Percentiles rank a stretch among this genome's conserved stretches.
phyloP scores from a whole-genome alignment of 2,329 filamentous ascomycete species.

The Diplocarpon mali region DNA sequence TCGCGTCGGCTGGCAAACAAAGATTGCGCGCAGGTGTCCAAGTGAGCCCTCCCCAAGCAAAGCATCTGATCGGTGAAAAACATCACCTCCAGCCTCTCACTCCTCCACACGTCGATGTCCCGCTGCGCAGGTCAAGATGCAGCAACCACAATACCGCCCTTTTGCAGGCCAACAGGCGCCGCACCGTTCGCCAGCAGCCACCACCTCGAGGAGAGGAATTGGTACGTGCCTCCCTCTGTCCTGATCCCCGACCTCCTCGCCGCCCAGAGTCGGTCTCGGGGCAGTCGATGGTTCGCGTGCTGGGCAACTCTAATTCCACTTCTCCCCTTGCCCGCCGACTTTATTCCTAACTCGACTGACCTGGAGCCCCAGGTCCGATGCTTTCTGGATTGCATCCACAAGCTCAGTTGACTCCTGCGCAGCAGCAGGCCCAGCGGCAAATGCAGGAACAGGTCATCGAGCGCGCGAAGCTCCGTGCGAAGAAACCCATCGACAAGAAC shows the following conservation, averaged over 20 bases:
- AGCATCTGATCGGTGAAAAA: constrained; percentile 2
- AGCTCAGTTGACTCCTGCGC: constrained; percentile 40
- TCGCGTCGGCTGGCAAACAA: constrained; percentile 4
- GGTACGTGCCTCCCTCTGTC: constrained; percentile 22
- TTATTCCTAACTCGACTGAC: background rate
- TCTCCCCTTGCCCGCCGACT: background rate
- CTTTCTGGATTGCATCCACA: constrained; percentile 23
- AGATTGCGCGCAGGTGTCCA: background rate
- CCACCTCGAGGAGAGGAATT: constrained; percentile 26
- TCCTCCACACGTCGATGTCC: background rate
- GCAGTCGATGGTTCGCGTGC: background rate
- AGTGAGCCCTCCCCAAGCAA: background rate
- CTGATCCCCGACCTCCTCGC: constrained; percentile 3
- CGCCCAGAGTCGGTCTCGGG: background rate
- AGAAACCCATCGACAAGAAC: constrained; percentile 89
- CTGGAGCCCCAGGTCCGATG: constrained; percentile 23
- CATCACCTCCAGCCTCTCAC: background rate
- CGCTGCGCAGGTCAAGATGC: constrained; percentile 17
- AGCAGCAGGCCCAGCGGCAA: constrained; percentile 41
- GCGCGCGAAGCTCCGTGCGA: constrained; percentile 66
- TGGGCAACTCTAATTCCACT: background rate
- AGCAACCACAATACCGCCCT: constrained; percentile 22
- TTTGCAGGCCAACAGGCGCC: constrained; percentile 17
- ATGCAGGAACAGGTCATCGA: constrained; percentile 50
- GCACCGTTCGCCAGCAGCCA: constrained; percentile 22